Evolutionary conservation across 441 rosid genomes (phyloP), one percentile per base, ranked within the genome.

Genomic region (Lepidium campestre): DNA sequence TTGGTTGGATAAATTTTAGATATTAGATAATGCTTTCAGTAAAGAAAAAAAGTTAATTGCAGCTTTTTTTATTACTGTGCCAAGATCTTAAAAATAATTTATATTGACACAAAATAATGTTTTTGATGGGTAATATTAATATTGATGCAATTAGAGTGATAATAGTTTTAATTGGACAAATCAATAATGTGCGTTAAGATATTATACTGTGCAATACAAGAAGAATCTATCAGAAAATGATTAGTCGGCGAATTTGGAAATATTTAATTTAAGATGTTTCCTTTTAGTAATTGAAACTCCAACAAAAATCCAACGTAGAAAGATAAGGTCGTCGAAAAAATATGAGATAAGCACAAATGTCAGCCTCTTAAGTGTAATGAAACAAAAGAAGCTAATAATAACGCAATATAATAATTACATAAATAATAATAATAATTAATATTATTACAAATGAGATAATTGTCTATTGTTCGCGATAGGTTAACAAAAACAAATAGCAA

Each of bases 221-320:
- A 14, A 49, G 59, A 64, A 64, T 37, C 34, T 47, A 47, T 17
- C 12, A 37, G 58, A 71, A 57, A 57, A 72, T 56, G 53, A 57
- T 64, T 31, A 65, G 71, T 63, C 59, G 66, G 60, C 41, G 47
- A 63, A 13, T 40, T 57, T 39, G 7, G 3, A 35, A 54, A 23
- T 45, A 36, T 22, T 29, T 17, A 36, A 1, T 4, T 19, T 41
- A 15, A 20, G 17, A 57, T 45, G 49, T 23, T 67, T 66, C 36
- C 39, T 36, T 27, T 9, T 23, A 27, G 32, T 46, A 46, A n/a
- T 46, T 37, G 23, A 47, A 25, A 17, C 3, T 10, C 39, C 41
- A 65, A 56, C 56, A 54, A 71, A 64, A 58, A 46, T 72, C 49
- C 62, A 37, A 63, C 50, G 25, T 71, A 55, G 57, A 39, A 55